Conservation (phyloP, 2,329 filamentous ascomycete species). For the Colletotrichum neosansevieriae region DNA sequence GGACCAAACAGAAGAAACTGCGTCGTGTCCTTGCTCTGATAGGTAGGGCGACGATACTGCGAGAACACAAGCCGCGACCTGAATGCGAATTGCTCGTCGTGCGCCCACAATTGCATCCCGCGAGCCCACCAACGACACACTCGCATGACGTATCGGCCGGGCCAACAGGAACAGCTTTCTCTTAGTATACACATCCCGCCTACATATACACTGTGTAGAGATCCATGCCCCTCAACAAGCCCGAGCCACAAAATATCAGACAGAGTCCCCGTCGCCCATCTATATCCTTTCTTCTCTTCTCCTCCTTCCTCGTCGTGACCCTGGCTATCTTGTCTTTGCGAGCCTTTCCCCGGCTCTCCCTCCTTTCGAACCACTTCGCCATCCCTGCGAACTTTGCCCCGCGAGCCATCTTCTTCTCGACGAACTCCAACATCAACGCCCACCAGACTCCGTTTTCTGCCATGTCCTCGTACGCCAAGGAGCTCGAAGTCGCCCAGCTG, state of each 20-base stretch:
- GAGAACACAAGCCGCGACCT: not conserved
- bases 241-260: constrained; percentile 29
- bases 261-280: constrained; percentile 11
- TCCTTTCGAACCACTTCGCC: constrained; percentile 40
- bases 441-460: constrained; percentile 37
- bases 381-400: constrained; percentile 26
- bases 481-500: constrained; percentile 86
- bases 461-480: constrained; percentile 73
- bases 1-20: constrained; percentile 5
- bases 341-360: constrained; percentile 43
- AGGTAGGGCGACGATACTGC: not conserved
- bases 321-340: constrained; percentile 41
- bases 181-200: not conserved
- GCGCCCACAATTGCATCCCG: constrained; percentile 23
- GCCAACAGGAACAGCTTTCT: constrained; percentile 6
- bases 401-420: constrained; percentile 41
- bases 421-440: constrained; percentile 11
- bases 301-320: constrained; percentile 37
- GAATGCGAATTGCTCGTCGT: constrained; percentile 7
- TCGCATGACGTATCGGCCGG: constrained; percentile 36
- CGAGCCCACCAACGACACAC: constrained; percentile 16
- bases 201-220: constrained; percentile 3
- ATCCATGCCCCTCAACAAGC: constrained; percentile 32
- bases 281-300: constrained; percentile 31
- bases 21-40: not conserved